Conservation (phyloP, 2,329 filamentous ascomycete genomes). For the Sclerotinia sclerotiorum region DNA sequence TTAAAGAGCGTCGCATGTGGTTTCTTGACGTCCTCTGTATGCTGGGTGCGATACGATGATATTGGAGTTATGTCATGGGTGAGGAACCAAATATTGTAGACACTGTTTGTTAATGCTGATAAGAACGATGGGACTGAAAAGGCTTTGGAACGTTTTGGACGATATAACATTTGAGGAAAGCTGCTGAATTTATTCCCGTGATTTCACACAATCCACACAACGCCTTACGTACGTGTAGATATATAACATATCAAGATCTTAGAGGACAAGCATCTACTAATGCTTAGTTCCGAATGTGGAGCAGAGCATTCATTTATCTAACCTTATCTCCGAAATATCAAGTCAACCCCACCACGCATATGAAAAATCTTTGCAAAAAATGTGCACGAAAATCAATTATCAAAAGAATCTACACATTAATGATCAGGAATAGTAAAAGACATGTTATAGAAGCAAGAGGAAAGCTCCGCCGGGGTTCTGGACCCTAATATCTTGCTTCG, state of each 20-base stretch:
- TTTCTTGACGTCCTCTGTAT: no score
- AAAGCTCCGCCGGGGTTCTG: background rate
- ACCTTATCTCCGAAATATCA: background rate
- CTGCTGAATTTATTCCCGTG: no score
- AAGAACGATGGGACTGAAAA: background rate
- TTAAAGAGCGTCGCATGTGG: no score
- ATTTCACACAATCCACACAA: no score
- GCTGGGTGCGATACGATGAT: no score
- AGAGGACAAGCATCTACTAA: no score
- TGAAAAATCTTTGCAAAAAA: constrained; percentile 1
- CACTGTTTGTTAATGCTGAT: background rate
- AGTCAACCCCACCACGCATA: background rate
- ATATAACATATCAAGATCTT: no score
- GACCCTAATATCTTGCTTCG: background rate
- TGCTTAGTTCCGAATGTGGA: no score
- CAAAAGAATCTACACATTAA: background rate
- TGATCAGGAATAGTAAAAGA: background rate
- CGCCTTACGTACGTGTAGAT: no score
- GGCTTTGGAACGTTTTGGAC: background rate
- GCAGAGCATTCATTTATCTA: background rate
- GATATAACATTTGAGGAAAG: no score
- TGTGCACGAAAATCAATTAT: background rate
- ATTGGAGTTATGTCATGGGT: background rate
- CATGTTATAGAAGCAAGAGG: no score
- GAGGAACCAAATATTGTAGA: background rate